Base-by-base conservation (phyloP, 768 basidiomycete species). In the Lyophyllum shimeji region DNA sequence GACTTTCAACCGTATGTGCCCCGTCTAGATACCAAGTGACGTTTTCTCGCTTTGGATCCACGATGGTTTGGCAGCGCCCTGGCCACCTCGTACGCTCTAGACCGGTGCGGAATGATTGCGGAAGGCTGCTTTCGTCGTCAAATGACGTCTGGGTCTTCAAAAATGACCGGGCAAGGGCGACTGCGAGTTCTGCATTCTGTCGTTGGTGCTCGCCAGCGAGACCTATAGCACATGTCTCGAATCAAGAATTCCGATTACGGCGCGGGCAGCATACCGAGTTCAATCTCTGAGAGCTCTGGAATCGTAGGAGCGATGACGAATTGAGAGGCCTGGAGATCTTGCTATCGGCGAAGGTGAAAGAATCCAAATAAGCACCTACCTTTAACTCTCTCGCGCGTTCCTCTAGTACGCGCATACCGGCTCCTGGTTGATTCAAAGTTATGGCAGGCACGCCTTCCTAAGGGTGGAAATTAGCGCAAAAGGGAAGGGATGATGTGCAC, bases 1-100 rank as follows among this genome's bases (percentile, higher is more conserved):
- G 76, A 65, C 94, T 97, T 67, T 98, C 97, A 12, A 82, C 72
- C 0, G 97, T 99, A 69, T 99, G 97, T 11, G 97, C 95, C 0
- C 97, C 97, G 67, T 98, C 97, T 12, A 99, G 74, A 69, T 86
- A 93, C 97, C 97, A 98, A 2, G 82, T 89, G 7, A 82, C 77
- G 15, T 70, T 64, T 1, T 70, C 48, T 37, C 81, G 67, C 15
- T 60, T 66, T 0, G 86, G 85, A 65, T 95, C 94, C 9, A 54
- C 46, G 12, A 96, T 83, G 8, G 81, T 82, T 72, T 99, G 97
- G 68, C 97, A 99, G 44, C 97, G 84, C 12, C 96, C 97, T 9
- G 97, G 95, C 96, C 97, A 99, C 57, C 76, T 82, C 3, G 94
- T 80, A 18, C 77, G 71, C 62, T 82, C 71, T 20, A 98, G 75